phyloP scores from a whole-genome alignment of 202 grass and related monocot genomes.

The Zoysia matrella region DNA sequence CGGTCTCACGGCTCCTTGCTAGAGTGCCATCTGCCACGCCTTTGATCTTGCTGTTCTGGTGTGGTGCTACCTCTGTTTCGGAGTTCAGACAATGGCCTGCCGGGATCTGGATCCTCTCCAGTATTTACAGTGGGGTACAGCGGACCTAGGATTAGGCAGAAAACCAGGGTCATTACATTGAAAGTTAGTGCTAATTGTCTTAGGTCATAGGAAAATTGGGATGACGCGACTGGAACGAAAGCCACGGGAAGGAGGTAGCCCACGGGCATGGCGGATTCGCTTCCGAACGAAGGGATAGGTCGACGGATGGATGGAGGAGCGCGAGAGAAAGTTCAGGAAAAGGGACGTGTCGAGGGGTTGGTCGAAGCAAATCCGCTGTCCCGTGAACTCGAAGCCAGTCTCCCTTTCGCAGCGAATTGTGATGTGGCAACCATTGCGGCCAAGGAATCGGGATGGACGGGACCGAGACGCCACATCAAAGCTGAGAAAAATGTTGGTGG shows the following conservation, averaged over 20 bases:
- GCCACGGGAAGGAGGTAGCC: not conserved
- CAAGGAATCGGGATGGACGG: not conserved
- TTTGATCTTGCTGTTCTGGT: conserved; percentile 33
- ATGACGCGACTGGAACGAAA: not conserved
- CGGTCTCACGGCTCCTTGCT: conserved; percentile 2
- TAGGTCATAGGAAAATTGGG: not conserved
- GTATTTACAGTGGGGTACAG: conserved; percentile 8
- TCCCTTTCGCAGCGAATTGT: conserved; percentile 20
- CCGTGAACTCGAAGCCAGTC: conserved; percentile 27
- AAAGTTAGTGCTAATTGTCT: not conserved
- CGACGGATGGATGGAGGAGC: not conserved
- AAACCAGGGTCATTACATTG: not conserved
- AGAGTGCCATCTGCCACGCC: not conserved
- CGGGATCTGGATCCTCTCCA: conserved; percentile 11
- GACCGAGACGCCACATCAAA: not conserved
- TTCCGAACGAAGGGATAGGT: conserved; percentile 38
- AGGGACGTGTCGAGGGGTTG: not conserved
- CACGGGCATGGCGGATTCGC: conserved; percentile 9
- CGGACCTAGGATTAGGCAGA: not conserved
- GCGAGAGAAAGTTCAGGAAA: not conserved
- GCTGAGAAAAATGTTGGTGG: conserved; percentile 12
- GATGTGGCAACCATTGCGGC: conserved; percentile 1
- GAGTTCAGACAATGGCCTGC: conserved; percentile 25
- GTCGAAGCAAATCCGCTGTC: not conserved
- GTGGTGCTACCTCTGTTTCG: conserved; percentile 19